Percentiles rank a stretch among this genome's conserved stretches.
phyloP scores from a whole-genome alignment of 2,329 filamentous ascomycete genomes.

The Fusarium abutilonis region DNA sequence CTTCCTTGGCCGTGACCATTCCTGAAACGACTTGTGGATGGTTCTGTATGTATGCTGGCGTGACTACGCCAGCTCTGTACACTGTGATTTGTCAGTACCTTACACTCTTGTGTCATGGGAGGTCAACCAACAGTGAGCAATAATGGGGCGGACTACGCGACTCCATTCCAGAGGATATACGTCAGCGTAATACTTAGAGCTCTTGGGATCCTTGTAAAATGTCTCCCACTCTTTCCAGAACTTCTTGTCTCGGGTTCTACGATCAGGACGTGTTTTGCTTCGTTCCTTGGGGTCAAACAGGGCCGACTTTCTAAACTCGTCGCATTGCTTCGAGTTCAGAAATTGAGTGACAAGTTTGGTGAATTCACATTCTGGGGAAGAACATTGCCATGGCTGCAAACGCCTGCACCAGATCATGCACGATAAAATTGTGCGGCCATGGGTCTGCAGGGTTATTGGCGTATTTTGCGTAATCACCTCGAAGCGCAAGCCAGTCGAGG shows the following conservation, averaged over 20 bases:
- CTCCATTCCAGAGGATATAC: conserved; percentile 45
- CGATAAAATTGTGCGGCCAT: conserved; percentile 44
- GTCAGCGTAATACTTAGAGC: conserved; percentile 29
- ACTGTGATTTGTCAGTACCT: conserved; percentile 35
- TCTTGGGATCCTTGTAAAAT: conserved; percentile 13
- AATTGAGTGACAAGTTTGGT: conserved; percentile 32
- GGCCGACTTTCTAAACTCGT: conserved; percentile 27
- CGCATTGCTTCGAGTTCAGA: conserved; percentile 28
- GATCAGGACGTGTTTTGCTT: conserved; percentile 36
- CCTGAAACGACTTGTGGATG: conserved; percentile 34
- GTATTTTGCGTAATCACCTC: conserved; percentile 33
- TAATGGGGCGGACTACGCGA: conserved; percentile 40
- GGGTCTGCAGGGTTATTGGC: conserved; percentile 23
- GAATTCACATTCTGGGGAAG: conserved; percentile 30
- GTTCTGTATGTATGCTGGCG: conserved; percentile 36
- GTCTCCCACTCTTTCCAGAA: conserved; percentile 43
- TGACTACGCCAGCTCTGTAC: conserved; percentile 42
- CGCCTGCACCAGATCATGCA: conserved; percentile 40
- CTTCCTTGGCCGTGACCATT: conserved; percentile 35
- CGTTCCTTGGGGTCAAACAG: conserved; percentile 40
- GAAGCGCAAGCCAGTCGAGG: conserved; percentile 39
- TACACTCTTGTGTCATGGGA: rapidly evolving
- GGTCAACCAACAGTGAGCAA: conserved; percentile 35
- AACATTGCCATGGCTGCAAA: conserved; percentile 45
- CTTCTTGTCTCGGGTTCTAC: conserved; percentile 19